Evolutionary conservation across 306 rosid genomes (phyloP), one percentile per base, ranked within the genome.

Genomic region (Lotus japonicus): DNA sequence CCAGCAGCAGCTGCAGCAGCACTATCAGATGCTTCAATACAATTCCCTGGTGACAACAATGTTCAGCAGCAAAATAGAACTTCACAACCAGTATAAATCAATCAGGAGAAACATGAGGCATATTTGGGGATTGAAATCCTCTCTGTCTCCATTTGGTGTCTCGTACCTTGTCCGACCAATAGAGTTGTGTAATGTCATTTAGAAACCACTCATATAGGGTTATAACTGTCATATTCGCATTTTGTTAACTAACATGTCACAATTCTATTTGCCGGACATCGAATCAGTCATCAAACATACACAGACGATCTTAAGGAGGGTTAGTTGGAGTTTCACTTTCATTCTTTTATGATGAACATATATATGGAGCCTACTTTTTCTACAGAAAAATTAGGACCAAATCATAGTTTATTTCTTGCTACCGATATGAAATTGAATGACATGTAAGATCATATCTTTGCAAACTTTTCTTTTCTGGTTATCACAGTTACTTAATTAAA

Each of bases 1-100:
- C 96, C 91, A 11, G 95, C 85, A 0, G 95, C 92, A 0, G 96
- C 90, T 4, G 86, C 83, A 0, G 89, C 90, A 9, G 92, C 89
- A 13, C 35, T 88, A 8, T 87, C 96, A 15, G 97, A 95, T 71
- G 89, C 91, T 35, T 85, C 97, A 1, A 83, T 83, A 53, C 92
- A 87, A 60, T 83, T 73, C 55, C 87, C 86, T 9, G 66, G 72
- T 1, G 87, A 85, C 7, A 82, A 85, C 9, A 82, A 50, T 41
- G 46, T 70, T 71, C 92, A 79, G 82, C 87, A 71, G 68, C 78
- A 76, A 77, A 78, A 57, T 59, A 83, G 82, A 85, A 73, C 84
- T 66, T 63, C 92, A 39, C 78, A 87, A 16, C 78, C 80, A 4
- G 75, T 73, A 8, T 26, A 26, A 26, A 3, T 26, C 31, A 26